phyloP scores from a whole-genome alignment of 176 grass and related monocot genomes.

The Oryza glaberrima region DNA sequence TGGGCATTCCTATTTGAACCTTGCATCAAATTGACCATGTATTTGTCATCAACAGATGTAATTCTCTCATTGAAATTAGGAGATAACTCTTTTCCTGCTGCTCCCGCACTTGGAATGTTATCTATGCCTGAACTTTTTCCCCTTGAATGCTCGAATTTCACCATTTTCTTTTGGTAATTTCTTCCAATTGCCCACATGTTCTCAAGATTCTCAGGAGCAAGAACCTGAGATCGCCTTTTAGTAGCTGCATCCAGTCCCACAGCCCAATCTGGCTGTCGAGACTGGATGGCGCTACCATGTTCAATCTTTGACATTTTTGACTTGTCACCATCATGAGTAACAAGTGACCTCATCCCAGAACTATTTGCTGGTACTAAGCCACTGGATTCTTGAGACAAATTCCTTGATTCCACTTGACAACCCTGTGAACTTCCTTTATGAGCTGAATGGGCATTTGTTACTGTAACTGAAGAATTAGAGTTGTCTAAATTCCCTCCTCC shows the following conservation, averaged over 20 bases:
- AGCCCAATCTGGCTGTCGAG: conserved; percentile 80
- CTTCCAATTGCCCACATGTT: conserved; percentile 99
- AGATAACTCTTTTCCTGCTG: conserved; percentile 59
- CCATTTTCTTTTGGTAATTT: conserved; percentile 95
- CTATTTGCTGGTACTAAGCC: conserved; percentile 43
- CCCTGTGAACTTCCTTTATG: conserved; percentile 53
- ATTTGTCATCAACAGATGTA: conserved; percentile 86
- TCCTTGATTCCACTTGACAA: conserved; percentile 46
- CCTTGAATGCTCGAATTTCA: conserved; percentile 51
- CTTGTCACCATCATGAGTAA: conserved; percentile 37
- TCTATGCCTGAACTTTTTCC: conserved; percentile 38
- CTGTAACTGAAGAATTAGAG: conserved; percentile 39
- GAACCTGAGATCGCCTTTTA: conserved; percentile 85
- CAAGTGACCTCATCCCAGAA: conserved; percentile 39
- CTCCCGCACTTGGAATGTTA: conserved; percentile 40
- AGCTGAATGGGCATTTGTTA: conserved; percentile 39
- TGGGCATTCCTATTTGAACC: conserved; percentile 55
- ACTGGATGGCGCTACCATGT: conserved; percentile 32
- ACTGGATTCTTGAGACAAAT: conserved; percentile 41
- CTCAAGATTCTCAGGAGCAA: conserved; percentile 98
- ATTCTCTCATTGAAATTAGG: conserved; percentile 81
- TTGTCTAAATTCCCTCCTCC: conserved; percentile 46
- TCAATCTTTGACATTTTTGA: conserved; percentile 44
- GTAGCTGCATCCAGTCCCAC: conserved; percentile 81
- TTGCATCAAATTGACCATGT: conserved; percentile 95